Base-by-base conservation (phyloP, 2,329 filamentous ascomycete genomes). In the Apiospora phragmitis region DNA sequence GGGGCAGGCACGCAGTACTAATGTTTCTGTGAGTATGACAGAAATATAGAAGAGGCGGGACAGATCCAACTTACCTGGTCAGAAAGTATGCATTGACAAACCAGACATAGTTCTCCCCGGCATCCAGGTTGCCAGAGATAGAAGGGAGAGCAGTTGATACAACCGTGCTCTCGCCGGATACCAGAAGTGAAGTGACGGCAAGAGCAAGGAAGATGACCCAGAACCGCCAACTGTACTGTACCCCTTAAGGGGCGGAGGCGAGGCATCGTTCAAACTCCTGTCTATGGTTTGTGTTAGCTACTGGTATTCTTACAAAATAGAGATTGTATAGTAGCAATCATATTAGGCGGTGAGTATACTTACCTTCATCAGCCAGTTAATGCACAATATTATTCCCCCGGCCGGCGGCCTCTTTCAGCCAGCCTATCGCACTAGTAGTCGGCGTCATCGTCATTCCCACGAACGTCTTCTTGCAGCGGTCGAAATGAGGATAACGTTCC, bases 1-100 rank as follows among this genome's bases (percentile, higher is more conserved):
- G 70, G 0, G 85, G 85, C 69, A 84, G 83, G 21, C 84, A 78
- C 2, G 81, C 81, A 0, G 81, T 81, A 16, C 51, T 55, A 32
- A 1, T 3, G 4, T 21, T 43, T 18, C 42, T 21, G 18, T 43
- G 4, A 21, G 24, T 42, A 55, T 21, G 47, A 41, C 55, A 51
- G 14, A 41, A 14, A 67, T 47, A 21, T 7, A 21, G 12, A 32
- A 32, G 26, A 32, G 51, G 21, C 1, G 16, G 11, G 49, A 26
- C 14, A 18, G 12, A 51, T 29, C n/a, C 49, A 18, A 47, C 45
- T 47, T 11, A 55, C 72, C 70, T 75, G 24, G 71, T 71, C 7
- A 72, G 59, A 18, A 69, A 29, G 1, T 65, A 70, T 4, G 73
- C 73, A 11, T 70, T 73, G 3, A 32, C 67, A 18, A 65, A 43